These are phyloP conservation scores for Plasmodiophora brassicae DNA, from an alignment of 208 protist species.

Conservation along the genomic window DNA sequence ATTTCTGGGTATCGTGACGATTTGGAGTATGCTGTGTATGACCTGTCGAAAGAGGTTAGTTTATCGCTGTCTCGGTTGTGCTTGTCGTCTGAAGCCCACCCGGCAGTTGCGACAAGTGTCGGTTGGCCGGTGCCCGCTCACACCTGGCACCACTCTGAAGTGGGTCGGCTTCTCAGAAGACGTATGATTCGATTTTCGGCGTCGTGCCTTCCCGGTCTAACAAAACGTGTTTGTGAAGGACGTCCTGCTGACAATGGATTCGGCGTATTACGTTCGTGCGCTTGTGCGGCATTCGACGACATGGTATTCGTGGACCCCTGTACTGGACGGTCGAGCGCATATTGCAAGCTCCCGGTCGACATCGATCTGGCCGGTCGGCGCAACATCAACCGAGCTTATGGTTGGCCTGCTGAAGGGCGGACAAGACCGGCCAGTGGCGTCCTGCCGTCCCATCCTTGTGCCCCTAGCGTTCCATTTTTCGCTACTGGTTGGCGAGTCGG, in stretches of 20 bases:
- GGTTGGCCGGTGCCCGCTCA: neutral
- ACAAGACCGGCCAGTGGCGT: neutral
- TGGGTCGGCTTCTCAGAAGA: constrained; percentile 1
- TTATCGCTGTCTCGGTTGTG: neutral
- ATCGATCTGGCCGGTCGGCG: neutral
- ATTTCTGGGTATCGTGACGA: neutral
- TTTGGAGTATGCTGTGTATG: neutral
- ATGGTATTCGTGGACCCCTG: neutral
- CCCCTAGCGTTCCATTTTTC: neutral
- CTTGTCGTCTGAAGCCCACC: neutral
- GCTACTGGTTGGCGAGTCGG: neutral
- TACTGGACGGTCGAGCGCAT: neutral
- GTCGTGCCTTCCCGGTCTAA: neutral
- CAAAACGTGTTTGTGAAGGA: neutral
- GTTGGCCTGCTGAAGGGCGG: neutral
- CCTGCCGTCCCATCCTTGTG: neutral
- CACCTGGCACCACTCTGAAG: neutral
- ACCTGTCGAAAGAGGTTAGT: neutral
- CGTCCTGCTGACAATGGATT: neutral
- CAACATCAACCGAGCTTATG: neutral
- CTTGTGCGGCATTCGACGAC: neutral
- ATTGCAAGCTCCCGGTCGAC: neutral
- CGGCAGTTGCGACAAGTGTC: neutral
- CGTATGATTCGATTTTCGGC: neutral
- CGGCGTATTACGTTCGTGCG: neutral